phyloP scores from a whole-genome alignment of 1,284 basidiomycete genomes.

The Leccinum fuscescens region DNA sequence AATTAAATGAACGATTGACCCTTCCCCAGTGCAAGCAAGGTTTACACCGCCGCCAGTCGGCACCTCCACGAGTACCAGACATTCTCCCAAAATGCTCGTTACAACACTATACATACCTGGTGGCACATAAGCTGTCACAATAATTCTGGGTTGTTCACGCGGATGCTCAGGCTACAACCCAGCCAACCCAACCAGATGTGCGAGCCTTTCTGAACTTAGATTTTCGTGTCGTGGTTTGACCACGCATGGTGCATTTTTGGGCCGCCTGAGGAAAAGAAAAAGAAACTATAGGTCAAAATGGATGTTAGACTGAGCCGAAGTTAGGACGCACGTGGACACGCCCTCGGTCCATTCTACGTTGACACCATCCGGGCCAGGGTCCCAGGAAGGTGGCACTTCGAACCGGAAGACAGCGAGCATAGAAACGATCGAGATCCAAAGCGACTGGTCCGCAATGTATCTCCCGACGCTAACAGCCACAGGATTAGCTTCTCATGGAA shows the following conservation, averaged over 20 bases:
- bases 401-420: conserved; percentile 23
- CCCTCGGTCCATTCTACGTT: conserved; percentile 25
- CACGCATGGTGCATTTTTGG: too few species aligned
- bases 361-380: conserved; percentile 23
- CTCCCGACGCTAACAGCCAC: conserved; percentile 29
- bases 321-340: conserved; percentile 22
- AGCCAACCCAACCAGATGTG: too few species aligned
- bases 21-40: too few species aligned
- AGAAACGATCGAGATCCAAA: conserved; percentile 25
- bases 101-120: background rate
- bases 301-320: background rate
- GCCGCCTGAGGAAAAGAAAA: too few species aligned
- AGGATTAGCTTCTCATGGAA: background rate
- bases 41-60: too few species aligned
- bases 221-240: too few species aligned
- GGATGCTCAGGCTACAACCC: background rate
- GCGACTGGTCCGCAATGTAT: conserved; percentile 39
- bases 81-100: background rate
- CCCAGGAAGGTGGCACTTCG: conserved; percentile 15
- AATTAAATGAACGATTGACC: too few species aligned
- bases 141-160: background rate
- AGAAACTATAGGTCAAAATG: too few species aligned
- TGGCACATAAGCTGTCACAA: background rate
- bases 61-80: too few species aligned
- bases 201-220: too few species aligned